Evolutionary conservation across 192 early-diverging fungal genomes (phyloP).

Genomic region (Diversispora epigaea): DNA sequence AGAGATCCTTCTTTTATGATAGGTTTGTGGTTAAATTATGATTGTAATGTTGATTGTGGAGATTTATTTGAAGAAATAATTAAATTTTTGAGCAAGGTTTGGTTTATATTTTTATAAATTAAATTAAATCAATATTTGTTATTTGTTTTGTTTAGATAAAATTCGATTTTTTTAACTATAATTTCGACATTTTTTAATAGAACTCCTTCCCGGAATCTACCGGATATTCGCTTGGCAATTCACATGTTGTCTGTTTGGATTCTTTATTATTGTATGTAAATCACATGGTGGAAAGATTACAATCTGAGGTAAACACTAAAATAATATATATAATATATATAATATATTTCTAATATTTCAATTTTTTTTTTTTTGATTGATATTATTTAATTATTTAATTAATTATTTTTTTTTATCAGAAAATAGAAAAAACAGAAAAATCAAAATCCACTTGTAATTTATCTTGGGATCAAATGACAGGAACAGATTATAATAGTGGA

Average conservation of each 20-base stretch:
- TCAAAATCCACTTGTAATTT: neutral
- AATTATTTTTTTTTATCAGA: neutral
- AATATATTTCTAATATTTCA: neutral
- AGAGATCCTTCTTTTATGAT: slow-evolving; percentile 74
- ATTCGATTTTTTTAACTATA: neutral
- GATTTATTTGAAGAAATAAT: slow-evolving; percentile 89
- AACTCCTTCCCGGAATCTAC: slow-evolving; percentile 77
- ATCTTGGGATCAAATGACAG: slow-evolving; percentile 24
- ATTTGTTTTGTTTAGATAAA: neutral
- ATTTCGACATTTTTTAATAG: slow-evolving; percentile 38
- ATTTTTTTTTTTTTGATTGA: slow-evolving; percentile 32
- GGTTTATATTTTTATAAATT: neutral
- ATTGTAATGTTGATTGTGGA: slow-evolving; percentile 78
- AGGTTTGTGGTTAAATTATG: slow-evolving; percentile 94
- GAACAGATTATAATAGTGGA: slow-evolving; percentile 28
- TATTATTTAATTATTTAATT: slow-evolving; percentile 33
- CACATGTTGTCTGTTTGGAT: slow-evolving; percentile 74
- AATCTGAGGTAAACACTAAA: slow-evolving; percentile 37
- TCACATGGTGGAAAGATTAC: slow-evolving; percentile 65
- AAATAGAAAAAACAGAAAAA: neutral
- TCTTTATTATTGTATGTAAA: slow-evolving; percentile 67
- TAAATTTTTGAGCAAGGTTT: slow-evolving; percentile 73
- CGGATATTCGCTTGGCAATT: slow-evolving; percentile 55
- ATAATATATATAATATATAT: neutral
- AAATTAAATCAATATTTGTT: slow-evolving; percentile 3